Base-by-base conservation (phyloP, 2,329 filamentous ascomycete genomes). In the Lachnellula hyalina region DNA sequence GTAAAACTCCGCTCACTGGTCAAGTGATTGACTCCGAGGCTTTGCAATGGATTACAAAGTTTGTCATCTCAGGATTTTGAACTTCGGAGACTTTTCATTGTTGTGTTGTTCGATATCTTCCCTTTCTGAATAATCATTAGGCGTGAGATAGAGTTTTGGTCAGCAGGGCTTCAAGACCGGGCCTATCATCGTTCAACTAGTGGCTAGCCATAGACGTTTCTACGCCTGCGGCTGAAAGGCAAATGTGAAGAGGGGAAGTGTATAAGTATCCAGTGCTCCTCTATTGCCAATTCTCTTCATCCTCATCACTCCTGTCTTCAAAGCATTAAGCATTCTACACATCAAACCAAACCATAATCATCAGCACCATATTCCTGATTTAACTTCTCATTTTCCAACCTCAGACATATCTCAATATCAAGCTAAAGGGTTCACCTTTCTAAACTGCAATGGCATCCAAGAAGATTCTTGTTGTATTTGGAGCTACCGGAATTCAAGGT, bases 401-500 rank as follows among this genome's bases (percentile, higher is more conserved):
- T 32, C 28, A 12, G 12, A 32, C 28, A 12, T 4, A 32, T 32
- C 9, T 32, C 28, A 12, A 12, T 12, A 32, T 44, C 44, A 3
- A 46, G 15, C 15, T 12, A 49, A 40, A 7, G 28, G 46, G 12
- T 12, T 7, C 19, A 38, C 9, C 34, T 48, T 36, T 41, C 45
- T 28, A 42, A 44, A 25, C 25, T 19, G 36, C 34, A 58, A 68
- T 68, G 65, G 53, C 67, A 45, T 32, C 58, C 35, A 68, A 69
- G 56, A 73, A 75, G 53, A 61, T 77, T 49, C 64, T 78, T 41
- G 72, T 72, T 21, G 72, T 80, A 5, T 68, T 78, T 47, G 76
- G 77, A 14, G 75, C 74, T 23, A 79, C 77, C 8, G 77, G 75
- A 40, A 75, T 74, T 54, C 77, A 81, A 56, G 78, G 78, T 54